Base-by-base conservation (phyloP, 2,329 filamentous ascomycete species). In the Thielaviopsis musarum region DNA sequence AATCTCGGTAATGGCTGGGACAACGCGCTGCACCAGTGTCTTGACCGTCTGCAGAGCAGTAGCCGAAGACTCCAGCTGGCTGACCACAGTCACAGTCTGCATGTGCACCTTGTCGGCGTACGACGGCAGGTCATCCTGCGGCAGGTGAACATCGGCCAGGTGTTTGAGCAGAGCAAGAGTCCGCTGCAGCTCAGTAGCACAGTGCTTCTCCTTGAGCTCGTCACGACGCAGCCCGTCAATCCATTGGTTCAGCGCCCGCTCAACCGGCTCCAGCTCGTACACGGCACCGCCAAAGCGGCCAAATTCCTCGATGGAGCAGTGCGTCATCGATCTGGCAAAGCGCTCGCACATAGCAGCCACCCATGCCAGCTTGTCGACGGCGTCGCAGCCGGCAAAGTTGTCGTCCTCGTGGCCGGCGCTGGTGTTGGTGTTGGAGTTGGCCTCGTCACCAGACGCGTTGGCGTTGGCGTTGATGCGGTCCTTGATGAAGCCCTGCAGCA, bases 201-300 rank as follows among this genome's bases (percentile, higher is more conserved):
- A 90, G 66, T 88, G 85, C 69, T 85, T 82, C 71, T 91, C 87
- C 70, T 90, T 90, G 55, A 97, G 74, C 59, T 95, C 90, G 65
- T 95, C 90, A 57, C 83, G 83, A 64, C 89, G 84, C 59, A 96
- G 70, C 5, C 82, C 82, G 64, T 96, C 91, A 60, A 97, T 87
- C 82, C 90, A 95, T 59, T 80, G 80, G 67, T 95, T 95, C 56
- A 97, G 73, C 0, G 88, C 87, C 60, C 90, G 81, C 72, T 98
- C 93, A 12, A 97, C 88, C 0, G 91, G 89, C 68, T 95, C 88
- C 56, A 97, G 76, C 70, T 97, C 93, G 65, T 89, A 88, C 61
- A 93, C 72, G 1, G 90, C 87, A 51, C 85, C 84, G 66, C 89
- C 85, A 65, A 89, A 93, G 64, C 77, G 82, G 53, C 80, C 78